Evolutionary conservation across 805 yeast species (phyloP).

Genomic region (Zygosaccharomyces rouxii): DNA sequence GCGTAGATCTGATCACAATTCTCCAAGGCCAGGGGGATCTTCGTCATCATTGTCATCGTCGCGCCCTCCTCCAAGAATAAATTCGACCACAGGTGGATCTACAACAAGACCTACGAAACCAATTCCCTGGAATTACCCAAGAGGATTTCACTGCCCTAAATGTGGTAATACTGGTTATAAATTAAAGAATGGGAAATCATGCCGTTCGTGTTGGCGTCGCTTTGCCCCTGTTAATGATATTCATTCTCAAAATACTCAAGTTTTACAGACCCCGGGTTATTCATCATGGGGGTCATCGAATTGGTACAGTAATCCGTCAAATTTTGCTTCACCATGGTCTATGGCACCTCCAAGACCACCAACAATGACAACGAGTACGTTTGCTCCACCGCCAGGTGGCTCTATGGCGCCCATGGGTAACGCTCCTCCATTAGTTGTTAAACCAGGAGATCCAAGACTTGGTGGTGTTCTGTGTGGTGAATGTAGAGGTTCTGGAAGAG

Average conservation of each 20-base stretch:
- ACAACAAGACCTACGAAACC: conserved; percentile 8
- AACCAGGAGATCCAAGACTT: conserved; percentile 72
- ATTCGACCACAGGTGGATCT: conserved; percentile 1
- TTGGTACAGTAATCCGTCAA: conserved; percentile 5
- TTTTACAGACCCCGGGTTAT: conserved; percentile 14
- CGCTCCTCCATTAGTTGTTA: conserved; percentile 39
- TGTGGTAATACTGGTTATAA: conserved; percentile 72
- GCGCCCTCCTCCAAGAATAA: conserved; percentile 4
- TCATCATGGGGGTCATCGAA: not conserved
- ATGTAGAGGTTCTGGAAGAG: conserved; percentile 63
- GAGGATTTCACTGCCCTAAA: conserved; percentile 54
- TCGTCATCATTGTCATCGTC: not conserved
- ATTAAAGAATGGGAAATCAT: conserved; percentile 54
- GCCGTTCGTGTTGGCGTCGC: conserved; percentile 64
- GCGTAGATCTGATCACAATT: conserved; percentile 5
- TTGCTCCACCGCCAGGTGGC: conserved; percentile 4
- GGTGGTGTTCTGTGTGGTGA: conserved; percentile 74
- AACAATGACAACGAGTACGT: not conserved
- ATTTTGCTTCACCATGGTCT: conserved; percentile 9
- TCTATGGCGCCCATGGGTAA: conserved; percentile 26
- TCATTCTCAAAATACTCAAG: conserved; percentile 1
- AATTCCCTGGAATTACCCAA: conserved; percentile 67
- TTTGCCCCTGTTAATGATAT: conserved; percentile 44
- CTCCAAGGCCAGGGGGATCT: conserved; percentile 10
- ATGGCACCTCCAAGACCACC: conserved; percentile 21